phyloP scores from a whole-genome alignment of 768 basidiomycete genomes.

The Agaricus sinodeliciosus region DNA sequence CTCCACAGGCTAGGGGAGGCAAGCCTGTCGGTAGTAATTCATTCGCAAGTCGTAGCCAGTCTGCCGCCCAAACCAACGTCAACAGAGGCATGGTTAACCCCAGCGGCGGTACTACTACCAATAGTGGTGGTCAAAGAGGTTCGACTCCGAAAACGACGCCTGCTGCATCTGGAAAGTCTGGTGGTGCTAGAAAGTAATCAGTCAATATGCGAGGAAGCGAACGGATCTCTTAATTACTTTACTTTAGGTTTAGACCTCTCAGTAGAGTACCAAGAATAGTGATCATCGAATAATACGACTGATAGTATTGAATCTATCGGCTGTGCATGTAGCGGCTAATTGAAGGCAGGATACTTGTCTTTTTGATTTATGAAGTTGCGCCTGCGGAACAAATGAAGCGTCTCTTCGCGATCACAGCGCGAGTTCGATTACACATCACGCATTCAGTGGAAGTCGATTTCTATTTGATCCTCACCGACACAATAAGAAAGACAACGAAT shows the following conservation, averaged over 20 bases:
- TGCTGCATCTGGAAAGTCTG: not conserved
- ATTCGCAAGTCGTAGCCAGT: not conserved
- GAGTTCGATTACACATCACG: too few species aligned
- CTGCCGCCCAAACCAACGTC: not conserved
- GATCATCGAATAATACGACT: not conserved
- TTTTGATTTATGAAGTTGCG: too few species aligned
- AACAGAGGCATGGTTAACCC: slow-evolving; percentile 2
- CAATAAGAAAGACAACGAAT: too few species aligned
- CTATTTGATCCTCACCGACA: too few species aligned
- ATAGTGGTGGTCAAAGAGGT: not conserved
- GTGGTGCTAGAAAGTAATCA: not conserved
- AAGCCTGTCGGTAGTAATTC: not conserved
- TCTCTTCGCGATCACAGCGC: too few species aligned
- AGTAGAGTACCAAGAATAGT: slow-evolving; percentile 2
- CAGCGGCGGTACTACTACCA: not conserved
- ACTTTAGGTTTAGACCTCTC: not conserved
- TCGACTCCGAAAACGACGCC: not conserved
- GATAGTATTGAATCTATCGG: too few species aligned
- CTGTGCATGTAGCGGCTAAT: too few species aligned
- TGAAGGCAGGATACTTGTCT: too few species aligned
- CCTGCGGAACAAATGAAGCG: too few species aligned
- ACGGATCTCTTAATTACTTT: not conserved
- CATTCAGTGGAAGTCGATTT: too few species aligned
- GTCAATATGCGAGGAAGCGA: not conserved
- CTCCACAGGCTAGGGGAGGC: not conserved